These are phyloP conservation scores for Stevia rebaudiana DNA, from an alignment of 140 eudicot genomes.

Conservation along the genomic window DNA sequence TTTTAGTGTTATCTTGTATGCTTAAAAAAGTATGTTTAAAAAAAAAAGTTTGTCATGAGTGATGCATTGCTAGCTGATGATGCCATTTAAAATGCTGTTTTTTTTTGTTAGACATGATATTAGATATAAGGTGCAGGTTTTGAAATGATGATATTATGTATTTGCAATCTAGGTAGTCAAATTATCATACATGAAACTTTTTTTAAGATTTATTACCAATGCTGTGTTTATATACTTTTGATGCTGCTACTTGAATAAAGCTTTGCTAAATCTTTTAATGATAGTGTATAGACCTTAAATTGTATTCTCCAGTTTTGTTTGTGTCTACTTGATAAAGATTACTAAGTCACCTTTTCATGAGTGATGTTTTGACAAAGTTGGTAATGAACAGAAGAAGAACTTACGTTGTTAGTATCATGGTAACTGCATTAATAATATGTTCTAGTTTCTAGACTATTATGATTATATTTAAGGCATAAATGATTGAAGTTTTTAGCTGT, in stretches of 20 bases:
- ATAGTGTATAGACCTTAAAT: background rate
- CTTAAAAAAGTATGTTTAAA: slow-evolving; percentile 13
- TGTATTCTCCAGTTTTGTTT: background rate
- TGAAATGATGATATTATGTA: slow-evolving; percentile 5
- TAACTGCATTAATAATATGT: background rate
- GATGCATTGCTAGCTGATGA: background rate
- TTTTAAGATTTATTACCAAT: background rate
- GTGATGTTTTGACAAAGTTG: background rate
- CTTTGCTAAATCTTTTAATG: background rate
- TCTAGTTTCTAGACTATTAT: slow-evolving; percentile 3
- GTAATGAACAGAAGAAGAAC: background rate
- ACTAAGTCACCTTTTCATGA: no score
- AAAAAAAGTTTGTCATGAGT: background rate
- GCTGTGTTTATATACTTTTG: background rate
- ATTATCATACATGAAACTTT: no score
- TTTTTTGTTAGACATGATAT: background rate
- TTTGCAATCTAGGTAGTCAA: no score
- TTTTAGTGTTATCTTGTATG: background rate
- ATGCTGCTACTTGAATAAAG: background rate
- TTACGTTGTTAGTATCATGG: background rate
- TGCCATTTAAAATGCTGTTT: background rate
- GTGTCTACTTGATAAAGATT: background rate
- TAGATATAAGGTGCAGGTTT: background rate
- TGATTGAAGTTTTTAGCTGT: background rate
- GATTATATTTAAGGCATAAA: background rate